Evolutionary conservation across 805 yeast genomes (phyloP).

Genomic region (Candida alai): DNA sequence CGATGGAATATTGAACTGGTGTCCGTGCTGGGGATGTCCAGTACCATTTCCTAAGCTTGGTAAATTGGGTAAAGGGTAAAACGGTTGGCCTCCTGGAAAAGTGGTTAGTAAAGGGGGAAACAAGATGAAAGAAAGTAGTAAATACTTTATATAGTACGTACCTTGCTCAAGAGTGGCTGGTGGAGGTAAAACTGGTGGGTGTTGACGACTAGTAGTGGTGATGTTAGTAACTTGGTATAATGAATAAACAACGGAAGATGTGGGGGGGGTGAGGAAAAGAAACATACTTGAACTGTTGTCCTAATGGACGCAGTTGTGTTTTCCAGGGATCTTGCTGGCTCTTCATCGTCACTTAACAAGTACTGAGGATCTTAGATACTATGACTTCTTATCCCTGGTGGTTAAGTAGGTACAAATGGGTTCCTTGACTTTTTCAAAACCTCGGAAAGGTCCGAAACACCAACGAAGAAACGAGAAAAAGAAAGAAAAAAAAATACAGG

Average conservation of each 20-base stretch:
- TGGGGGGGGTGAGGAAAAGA: neutral
- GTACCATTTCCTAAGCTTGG: constrained; percentile 45
- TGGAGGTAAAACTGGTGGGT: constrained; percentile 58
- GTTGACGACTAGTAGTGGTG: constrained; percentile 44
- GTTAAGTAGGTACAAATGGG: too few species aligned
- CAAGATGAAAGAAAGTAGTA: neutral
- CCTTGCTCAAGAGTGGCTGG: constrained; percentile 53
- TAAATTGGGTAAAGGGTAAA: constrained; percentile 49
- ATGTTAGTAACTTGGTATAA: too few species aligned
- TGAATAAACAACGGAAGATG: neutral
- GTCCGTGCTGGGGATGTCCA: constrained; percentile 37
- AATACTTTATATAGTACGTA: constrained; percentile 26
- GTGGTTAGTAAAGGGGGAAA: constrained; percentile 25
- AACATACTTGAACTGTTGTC: constrained; percentile 43
- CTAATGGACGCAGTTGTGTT: constrained; percentile 38
- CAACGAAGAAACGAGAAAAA: too few species aligned
- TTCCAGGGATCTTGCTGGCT: constrained; percentile 42
- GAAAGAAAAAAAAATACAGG: too few species aligned
- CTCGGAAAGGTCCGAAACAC: too few species aligned
- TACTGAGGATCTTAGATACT: too few species aligned
- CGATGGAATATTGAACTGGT: constrained; percentile 47
- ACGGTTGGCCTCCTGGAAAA: constrained; percentile 37
- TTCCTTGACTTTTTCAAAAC: too few species aligned
- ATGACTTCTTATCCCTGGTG: too few species aligned
- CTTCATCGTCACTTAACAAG: constrained; percentile 32